Conservation (phyloP, 1,284 basidiomycete species). For the Irpex sp. region DNA sequence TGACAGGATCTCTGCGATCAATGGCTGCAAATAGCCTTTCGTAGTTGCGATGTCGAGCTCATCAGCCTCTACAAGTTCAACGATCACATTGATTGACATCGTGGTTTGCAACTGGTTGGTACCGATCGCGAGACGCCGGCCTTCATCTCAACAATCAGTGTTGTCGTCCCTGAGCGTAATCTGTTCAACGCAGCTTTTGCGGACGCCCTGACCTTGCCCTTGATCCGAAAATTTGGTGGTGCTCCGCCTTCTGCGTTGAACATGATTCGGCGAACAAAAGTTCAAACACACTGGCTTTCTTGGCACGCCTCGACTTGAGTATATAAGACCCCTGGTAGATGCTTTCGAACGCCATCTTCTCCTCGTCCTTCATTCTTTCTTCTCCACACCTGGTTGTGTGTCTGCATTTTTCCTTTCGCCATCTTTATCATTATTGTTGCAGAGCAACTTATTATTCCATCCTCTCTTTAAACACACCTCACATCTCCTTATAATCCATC, state of each 20-base stretch:
- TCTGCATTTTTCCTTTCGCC: not conserved
- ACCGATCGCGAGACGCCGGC: too few species aligned
- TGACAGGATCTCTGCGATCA: not conserved
- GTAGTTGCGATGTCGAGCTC: not conserved
- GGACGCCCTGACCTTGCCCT: not conserved
- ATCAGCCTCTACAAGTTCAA: not conserved
- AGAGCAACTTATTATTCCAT: not conserved
- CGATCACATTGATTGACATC: not conserved
- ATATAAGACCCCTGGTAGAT: not conserved
- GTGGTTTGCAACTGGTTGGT: not conserved
- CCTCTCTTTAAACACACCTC: not conserved
- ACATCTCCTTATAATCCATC: not conserved
- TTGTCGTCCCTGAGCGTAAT: not conserved
- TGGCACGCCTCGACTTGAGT: not conserved
- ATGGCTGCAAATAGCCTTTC: not conserved
- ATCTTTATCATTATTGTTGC: constrained; percentile 1
- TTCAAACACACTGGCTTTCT: not conserved
- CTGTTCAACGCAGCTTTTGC: not conserved
- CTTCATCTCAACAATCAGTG: not conserved
- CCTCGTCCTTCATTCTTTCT: not conserved
- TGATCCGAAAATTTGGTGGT: not conserved
- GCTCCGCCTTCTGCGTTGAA: not conserved
- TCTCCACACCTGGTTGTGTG: constrained; percentile 2
- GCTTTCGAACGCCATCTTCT: not conserved
- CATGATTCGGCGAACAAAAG: not conserved